phyloP scores from a whole-genome alignment of 2,329 filamentous ascomycete species.

The Penicillium sp. region DNA sequence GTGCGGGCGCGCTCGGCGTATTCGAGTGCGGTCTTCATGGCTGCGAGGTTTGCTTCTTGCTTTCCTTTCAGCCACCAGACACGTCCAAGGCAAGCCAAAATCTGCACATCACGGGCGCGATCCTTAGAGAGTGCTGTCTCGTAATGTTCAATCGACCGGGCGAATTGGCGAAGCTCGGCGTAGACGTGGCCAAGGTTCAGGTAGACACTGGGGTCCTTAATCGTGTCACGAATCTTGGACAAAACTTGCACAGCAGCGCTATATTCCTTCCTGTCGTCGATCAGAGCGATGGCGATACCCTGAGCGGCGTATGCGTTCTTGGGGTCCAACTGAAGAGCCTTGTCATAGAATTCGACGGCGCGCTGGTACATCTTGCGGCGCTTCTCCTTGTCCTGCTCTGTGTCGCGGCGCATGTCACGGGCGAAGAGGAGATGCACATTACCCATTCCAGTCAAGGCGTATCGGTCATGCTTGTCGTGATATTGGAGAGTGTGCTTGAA shows the following conservation, averaged over 20 bases:
- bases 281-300: slow-evolving; percentile 88
- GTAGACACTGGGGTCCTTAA: slow-evolving; percentile 84
- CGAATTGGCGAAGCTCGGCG: slow-evolving; percentile 84
- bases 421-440: slow-evolving; percentile 88
- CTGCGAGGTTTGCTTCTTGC: slow-evolving; percentile 62
- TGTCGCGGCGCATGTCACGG: slow-evolving; percentile 89
- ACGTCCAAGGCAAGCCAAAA: slow-evolving; percentile 82
- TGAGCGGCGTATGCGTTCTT: slow-evolving; percentile 96
- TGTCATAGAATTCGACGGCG: slow-evolving; percentile 97
- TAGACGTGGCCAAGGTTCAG: slow-evolving; percentile 94
- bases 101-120: slow-evolving; percentile 73
- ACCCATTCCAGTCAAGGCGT: slow-evolving; percentile 94
- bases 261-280: slow-evolving; percentile 91
- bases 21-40: slow-evolving; percentile 65
- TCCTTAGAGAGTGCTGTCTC: slow-evolving; percentile 81
- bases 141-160: slow-evolving; percentile 90
- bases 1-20: slow-evolving; percentile 69
- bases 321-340: slow-evolving; percentile 89
- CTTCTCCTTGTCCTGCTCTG: slow-evolving; percentile 88
- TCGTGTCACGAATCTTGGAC: slow-evolving; percentile 83
- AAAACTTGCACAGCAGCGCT: slow-evolving; percentile 82
- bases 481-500: slow-evolving; percentile 95
- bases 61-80: slow-evolving; percentile 83
- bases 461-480: slow-evolving; percentile 97
- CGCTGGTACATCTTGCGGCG: slow-evolving; percentile 83